A percentile compares a stretch with the other conserved stretches of the same genome.
phyloP scores from a whole-genome alignment of 2,329 filamentous ascomycete species.

The Aureobasidium sp. region DNA sequence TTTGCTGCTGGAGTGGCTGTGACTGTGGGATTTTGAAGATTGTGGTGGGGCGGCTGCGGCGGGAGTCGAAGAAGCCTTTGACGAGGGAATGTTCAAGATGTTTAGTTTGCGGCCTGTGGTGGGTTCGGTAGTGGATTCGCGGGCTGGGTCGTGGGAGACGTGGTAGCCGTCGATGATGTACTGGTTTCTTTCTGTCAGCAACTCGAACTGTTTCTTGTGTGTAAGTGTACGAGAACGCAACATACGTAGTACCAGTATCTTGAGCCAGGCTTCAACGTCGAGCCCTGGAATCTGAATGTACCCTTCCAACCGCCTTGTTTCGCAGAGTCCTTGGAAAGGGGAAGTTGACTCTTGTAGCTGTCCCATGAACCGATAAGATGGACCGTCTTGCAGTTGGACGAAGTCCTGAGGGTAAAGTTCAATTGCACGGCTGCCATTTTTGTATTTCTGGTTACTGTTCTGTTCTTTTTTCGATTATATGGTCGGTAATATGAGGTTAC shows the following conservation, averaged over 20 bases:
- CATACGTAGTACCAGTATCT: constrained; percentile 96
- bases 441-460: constrained; percentile 15
- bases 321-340: constrained; percentile 75
- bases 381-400: constrained; percentile 92
- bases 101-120: constrained; percentile 96
- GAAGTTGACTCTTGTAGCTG: constrained; percentile 89
- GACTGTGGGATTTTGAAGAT: constrained; percentile 29
- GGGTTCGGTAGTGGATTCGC: constrained; percentile 82
- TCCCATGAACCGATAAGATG: constrained; percentile 98
- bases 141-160: constrained; percentile 89
- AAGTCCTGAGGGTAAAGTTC: constrained; percentile 92
- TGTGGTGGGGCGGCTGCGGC: constrained; percentile 35
- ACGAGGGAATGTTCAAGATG: constrained; percentile 77
- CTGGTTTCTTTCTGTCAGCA: constrained; percentile 21
- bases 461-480: constrained; percentile 14
- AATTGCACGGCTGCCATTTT: constrained; percentile 83
- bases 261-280: constrained; percentile 75
- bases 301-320: constrained; percentile 92
- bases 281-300: constrained; percentile 88
- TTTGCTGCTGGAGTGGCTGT: constrained; percentile 33
- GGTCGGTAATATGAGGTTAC: constrained; percentile 14
- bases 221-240: no score
- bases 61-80: constrained; percentile 34
- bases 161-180: constrained; percentile 99
- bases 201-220: no score